Evolutionary conservation across 805 yeast genomes (phyloP), one percentile per base, ranked within the genome.

Genomic region (Sugiyamaella smithiae): DNA sequence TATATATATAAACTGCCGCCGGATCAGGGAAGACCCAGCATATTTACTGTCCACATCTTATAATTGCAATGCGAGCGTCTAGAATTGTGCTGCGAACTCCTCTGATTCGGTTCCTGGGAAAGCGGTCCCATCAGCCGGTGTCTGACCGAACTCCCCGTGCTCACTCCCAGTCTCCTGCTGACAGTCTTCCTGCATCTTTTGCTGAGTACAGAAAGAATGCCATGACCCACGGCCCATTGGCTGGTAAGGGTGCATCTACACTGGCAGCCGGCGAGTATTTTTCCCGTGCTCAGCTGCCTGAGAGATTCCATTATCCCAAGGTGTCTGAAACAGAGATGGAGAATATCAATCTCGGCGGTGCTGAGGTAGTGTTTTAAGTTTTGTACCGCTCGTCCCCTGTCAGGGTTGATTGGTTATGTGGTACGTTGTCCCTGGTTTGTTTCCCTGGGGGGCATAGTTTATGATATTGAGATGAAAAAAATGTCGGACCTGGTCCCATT

Each of bases 91-190:
- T 58, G 41, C 60, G 68, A 48, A 59, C 66, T 20, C 97, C 95
- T 12, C 72, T 82, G 66, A 91, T 91, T 69, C 85, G 84, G 62
- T 91, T 91, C 64, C 78, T 88, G 41, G 97, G 97, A 36, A 89
- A 89, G 41, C 84, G 88, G 43, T 88, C 83, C 16, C 26, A 48
- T 26, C 33, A 22, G 24, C 26, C 43, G 51, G 25, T 31, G 16
- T 37, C 24, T 16, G 48, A 45, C 44, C 36, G 32, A 12, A 45
- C 37, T 19, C 48, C 48, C 19, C 52, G 68, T 51, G 53, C 67
- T 51, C 68, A 74, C 64, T 61, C 76, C 49, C 60, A 65, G 55
- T 68, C 72, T 40, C 65, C 72, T 1, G 55, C 66, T 38, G 62
- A 65, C 24, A 67, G 62, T 52, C 71, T 71, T 37, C 75, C 75